Evolutionary conservation across 805 yeast genomes (phyloP).

Genomic region (Pachysolen tannophilus): DNA sequence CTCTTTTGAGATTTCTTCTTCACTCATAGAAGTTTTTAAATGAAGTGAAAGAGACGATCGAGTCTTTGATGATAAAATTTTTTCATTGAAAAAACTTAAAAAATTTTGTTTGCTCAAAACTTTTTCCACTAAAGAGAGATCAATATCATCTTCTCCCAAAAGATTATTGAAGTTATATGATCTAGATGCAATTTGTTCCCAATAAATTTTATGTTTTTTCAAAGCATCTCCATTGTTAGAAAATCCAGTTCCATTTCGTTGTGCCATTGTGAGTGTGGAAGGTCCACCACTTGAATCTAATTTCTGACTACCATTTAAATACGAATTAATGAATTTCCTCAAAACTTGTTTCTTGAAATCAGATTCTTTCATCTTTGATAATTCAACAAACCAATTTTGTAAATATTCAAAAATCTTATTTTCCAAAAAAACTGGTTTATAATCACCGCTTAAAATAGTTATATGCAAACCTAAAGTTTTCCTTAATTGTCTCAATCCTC

Average conservation of each 20-base stretch:
- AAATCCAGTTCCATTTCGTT: constrained; percentile 13
- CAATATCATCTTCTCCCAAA: constrained; percentile 24
- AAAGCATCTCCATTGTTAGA: constrained; percentile 12
- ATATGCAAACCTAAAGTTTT: constrained; percentile 52
- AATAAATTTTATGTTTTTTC: constrained; percentile 35
- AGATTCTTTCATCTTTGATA: constrained; percentile 21
- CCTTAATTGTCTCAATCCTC: constrained; percentile 45
- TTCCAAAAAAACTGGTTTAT: constrained; percentile 32
- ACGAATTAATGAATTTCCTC: constrained; percentile 26
- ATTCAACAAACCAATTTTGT: constrained; percentile 27
- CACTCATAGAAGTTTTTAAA: constrained; percentile 28
- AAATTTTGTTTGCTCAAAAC: constrained; percentile 25
- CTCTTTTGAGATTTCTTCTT: constrained; percentile 27
- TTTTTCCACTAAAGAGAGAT: constrained; percentile 21
- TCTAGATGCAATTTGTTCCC: constrained; percentile 42
- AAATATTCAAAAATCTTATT: constrained; percentile 41
- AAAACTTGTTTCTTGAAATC: constrained; percentile 29
- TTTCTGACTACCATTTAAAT: constrained; percentile 13
- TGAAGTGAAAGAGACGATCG: constrained; percentile 36
- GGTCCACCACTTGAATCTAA: constrained; percentile 13
- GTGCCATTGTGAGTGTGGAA: constrained; percentile 18
- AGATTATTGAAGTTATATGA: constrained; percentile 33
- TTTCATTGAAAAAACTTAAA: constrained; percentile 23
- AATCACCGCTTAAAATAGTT: constrained; percentile 43
- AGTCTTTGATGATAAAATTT: constrained; percentile 27